phyloP scores from a whole-genome alignment of 805 yeast species.

The Lipomyces orientalis region DNA sequence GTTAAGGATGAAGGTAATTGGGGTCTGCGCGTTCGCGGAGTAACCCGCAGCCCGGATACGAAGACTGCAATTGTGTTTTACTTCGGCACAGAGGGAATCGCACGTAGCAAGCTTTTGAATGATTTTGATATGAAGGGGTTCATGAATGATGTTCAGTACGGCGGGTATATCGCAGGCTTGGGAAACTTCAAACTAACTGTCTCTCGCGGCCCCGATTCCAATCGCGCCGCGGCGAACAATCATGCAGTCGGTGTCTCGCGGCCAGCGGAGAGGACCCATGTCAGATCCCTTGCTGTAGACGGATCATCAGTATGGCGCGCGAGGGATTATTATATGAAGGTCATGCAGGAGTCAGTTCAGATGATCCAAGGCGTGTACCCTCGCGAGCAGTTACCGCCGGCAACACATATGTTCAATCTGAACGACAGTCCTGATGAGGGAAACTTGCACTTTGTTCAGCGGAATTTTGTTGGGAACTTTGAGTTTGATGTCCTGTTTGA shows the following conservation, averaged over 20 bases:
- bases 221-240: conserved; percentile 52
- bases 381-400: conserved; percentile 48
- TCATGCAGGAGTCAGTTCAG: conserved; percentile 72
- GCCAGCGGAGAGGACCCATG: conserved; percentile 23
- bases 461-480: conserved; percentile 71
- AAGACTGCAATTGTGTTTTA: conserved; percentile 74
- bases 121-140: conserved; percentile 22
- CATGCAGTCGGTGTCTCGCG: conserved; percentile 53
- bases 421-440: conserved; percentile 65
- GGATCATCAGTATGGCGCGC: conserved; percentile 63
- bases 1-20: conserved; percentile 69
- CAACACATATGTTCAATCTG: conserved; percentile 54
- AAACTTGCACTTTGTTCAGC: conserved; percentile 79
- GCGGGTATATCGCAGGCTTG: conserved; percentile 66
- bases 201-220: conserved; percentile 59
- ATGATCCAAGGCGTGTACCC: conserved; percentile 40
- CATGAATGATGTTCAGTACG: conserved; percentile 49
- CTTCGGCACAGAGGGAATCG: conserved; percentile 67
- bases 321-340: conserved; percentile 69
- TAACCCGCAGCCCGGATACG: conserved; percentile 56
- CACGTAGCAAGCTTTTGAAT: conserved; percentile 40
- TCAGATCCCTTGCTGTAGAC: conserved; percentile 16
- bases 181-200: conserved; percentile 68
- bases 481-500: conserved; percentile 66
- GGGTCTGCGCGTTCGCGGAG: conserved; percentile 76